phyloP scores from a whole-genome alignment of 306 rosid species.

The Sesbania bispinosa region DNA sequence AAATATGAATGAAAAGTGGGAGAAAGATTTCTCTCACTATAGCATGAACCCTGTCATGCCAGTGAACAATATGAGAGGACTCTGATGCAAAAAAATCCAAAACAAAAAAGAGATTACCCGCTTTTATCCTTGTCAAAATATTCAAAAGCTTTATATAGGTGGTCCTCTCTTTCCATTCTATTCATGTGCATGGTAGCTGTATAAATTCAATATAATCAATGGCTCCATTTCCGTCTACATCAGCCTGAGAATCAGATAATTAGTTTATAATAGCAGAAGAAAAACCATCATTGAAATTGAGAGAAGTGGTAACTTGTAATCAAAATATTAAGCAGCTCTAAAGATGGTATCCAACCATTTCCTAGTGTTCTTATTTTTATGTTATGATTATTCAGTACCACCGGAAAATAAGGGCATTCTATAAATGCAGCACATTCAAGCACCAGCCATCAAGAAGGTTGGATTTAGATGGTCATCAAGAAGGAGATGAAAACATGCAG shows the following conservation, averaged over 20 bases:
- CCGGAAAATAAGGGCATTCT: not conserved
- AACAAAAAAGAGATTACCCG: slow-evolving; percentile 54
- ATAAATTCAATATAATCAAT: slow-evolving; percentile 93
- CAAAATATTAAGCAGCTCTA: not conserved
- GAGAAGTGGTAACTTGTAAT: slow-evolving; percentile 5
- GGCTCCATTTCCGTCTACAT: slow-evolving; percentile 91
- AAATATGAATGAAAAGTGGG: not conserved
- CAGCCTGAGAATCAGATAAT: slow-evolving; percentile 66
- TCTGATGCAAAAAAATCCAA: not conserved
- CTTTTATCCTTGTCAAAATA: slow-evolving; percentile 88
- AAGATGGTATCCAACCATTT: not conserved
- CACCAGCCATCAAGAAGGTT: not conserved
- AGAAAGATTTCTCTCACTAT: not conserved
- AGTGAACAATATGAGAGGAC: not conserved
- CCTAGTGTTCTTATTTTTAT: not conserved
- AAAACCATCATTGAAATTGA: slow-evolving; percentile 5
- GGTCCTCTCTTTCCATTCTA: slow-evolving; percentile 94
- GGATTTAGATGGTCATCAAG: not conserved
- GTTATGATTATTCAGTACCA: too few species aligned
- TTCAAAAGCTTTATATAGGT: slow-evolving; percentile 83
- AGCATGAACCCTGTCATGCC: not conserved
- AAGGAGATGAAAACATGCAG: not conserved
- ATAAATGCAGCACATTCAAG: not conserved
- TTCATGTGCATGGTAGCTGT: slow-evolving; percentile 97
- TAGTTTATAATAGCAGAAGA: not conserved